phyloP scores from a whole-genome alignment of 768 basidiomycete genomes.

The Russula earlei region DNA sequence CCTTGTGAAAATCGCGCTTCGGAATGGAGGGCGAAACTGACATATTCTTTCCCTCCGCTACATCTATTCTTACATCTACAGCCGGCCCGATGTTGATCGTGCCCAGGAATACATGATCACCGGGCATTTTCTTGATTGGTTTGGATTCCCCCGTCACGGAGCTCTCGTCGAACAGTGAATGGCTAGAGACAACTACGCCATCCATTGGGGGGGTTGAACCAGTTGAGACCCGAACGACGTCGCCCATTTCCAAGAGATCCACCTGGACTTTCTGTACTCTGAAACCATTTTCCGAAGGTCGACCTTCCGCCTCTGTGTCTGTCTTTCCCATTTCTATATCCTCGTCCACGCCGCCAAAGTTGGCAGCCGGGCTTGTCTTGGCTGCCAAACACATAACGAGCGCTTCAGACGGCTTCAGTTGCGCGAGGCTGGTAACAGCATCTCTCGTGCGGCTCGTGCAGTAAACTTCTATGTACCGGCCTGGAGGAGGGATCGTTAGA shows the following conservation, averaged over 20 bases:
- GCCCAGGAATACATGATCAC: slow-evolving; percentile 65
- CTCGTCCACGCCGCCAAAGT: background rate
- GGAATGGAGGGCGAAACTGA: slow-evolving; percentile 23
- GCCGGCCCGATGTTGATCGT: slow-evolving; percentile 60
- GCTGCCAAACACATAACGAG: slow-evolving; percentile 32
- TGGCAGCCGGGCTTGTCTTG: background rate
- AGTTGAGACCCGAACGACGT: slow-evolving; percentile 59
- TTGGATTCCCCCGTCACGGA: slow-evolving; percentile 75
- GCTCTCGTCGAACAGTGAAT: slow-evolving; percentile 65
- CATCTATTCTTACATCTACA: slow-evolving; percentile 53
- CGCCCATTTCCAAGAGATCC: slow-evolving; percentile 69
- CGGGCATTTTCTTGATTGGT: slow-evolving; percentile 46
- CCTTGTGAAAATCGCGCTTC: background rate
- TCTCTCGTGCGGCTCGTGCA: slow-evolving; percentile 64
- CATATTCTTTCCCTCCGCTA: slow-evolving; percentile 63
- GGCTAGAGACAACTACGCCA: slow-evolving; percentile 46
- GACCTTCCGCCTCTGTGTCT: slow-evolving; percentile 14
- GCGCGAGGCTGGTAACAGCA: slow-evolving; percentile 58
- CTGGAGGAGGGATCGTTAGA: slow-evolving; percentile 29
- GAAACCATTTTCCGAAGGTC: slow-evolving; percentile 6
- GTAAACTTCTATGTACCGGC: slow-evolving; percentile 55
- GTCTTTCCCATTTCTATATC: slow-evolving; percentile 34
- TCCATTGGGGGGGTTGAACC: slow-evolving; percentile 75
- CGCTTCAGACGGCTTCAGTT: slow-evolving; percentile 55
- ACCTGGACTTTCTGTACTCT: slow-evolving; percentile 36